These are phyloP conservation scores for Nothopassalora personata DNA, from an alignment of 2,329 filamentous ascomycete genomes.

Conservation along the genomic window DNA sequence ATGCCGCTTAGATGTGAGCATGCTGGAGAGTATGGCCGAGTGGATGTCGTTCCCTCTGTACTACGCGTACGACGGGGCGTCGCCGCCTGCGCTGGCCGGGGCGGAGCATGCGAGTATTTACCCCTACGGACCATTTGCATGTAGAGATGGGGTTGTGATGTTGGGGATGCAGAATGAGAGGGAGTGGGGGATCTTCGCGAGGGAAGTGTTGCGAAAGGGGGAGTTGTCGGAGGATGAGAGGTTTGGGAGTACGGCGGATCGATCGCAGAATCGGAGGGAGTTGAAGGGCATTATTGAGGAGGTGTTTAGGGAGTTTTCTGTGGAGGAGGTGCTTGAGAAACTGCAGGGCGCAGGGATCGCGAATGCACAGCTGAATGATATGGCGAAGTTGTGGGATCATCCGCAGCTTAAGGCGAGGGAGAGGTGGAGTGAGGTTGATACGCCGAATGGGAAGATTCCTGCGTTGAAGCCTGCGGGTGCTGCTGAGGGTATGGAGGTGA, in stretches of 20 bases:
- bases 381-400: slow-evolving; percentile 52
- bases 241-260: slow-evolving; percentile 45
- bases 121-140: slow-evolving; percentile 52
- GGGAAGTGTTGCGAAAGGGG: slow-evolving; percentile 41
- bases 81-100: slow-evolving; percentile 42
- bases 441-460: slow-evolving; percentile 43
- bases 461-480: slow-evolving; percentile 49
- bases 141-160: slow-evolving; percentile 48
- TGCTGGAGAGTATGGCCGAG: slow-evolving; percentile 55
- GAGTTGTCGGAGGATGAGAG: slow-evolving; percentile 42
- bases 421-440: slow-evolving; percentile 49
- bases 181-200: slow-evolving; percentile 50
- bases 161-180: slow-evolving; percentile 55
- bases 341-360: slow-evolving; percentile 49
- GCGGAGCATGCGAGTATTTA: slow-evolving; percentile 53
- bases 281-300: slow-evolving; percentile 44
- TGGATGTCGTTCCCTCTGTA: slow-evolving; percentile 66
- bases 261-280: slow-evolving; percentile 44
- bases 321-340: slow-evolving; percentile 38
- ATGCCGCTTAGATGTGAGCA: slow-evolving; percentile 50
- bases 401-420: slow-evolving; percentile 48
- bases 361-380: slow-evolving; percentile 52
- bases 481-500: slow-evolving; percentile 28
- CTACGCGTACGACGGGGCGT: slow-evolving; percentile 46
- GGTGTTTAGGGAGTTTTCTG: slow-evolving; percentile 37